Base-by-base conservation (phyloP, 2,329 filamentous ascomycete genomes). In the Berkeleyomyces rouxiae region DNA sequence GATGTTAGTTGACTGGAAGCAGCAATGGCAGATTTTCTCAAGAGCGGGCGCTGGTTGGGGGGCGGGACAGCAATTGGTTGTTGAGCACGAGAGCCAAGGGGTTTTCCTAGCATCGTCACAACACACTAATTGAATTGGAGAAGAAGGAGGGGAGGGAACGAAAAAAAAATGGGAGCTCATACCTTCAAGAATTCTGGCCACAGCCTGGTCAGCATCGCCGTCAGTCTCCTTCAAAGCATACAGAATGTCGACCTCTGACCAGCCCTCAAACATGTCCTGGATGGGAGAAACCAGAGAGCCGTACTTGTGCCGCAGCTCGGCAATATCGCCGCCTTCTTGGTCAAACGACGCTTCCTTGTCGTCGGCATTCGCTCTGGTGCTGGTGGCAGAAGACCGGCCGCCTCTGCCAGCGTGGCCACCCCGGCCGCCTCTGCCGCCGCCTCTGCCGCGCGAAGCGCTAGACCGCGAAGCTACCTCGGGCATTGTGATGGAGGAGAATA, bases 221-320 rank as follows among this genome's bases (percentile, higher is more conserved):
- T 88, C 82, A 63, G 86, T 87, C 78, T 99, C 93, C 74, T 95
- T 84, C 65, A 99, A 80, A 66, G 91, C 91, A 73, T 93, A 93
- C 67, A 97, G 84, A 67, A 97, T 83, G 74, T 97, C 92, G 74
- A 91, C 89, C 71, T 96, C 89, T 69, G 90, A 92, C 93, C 92
- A 97, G 74, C 90, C 87, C 65, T 89, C 84, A 78, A 96, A 96
- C 77, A 97, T 85, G 74, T 96, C 91, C 77, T 89, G 90, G 73
- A 99, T 84, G 70, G 86, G 84, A 66, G 79, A 79, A 69, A 96
- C 82, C 77, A 92, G 88, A 70, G 78, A 78, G 70, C 87, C 82
- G 72, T 95, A 93, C 74, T 88, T 85, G 79, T 89, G 90, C 82
- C 95, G 95, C 72, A 97, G 84, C 76, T 95, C 84, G 71, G 87